Evolutionary conservation across 352 stramenopile genomes (phyloP).

Genomic region (Hyphochytrium catenoides): DNA sequence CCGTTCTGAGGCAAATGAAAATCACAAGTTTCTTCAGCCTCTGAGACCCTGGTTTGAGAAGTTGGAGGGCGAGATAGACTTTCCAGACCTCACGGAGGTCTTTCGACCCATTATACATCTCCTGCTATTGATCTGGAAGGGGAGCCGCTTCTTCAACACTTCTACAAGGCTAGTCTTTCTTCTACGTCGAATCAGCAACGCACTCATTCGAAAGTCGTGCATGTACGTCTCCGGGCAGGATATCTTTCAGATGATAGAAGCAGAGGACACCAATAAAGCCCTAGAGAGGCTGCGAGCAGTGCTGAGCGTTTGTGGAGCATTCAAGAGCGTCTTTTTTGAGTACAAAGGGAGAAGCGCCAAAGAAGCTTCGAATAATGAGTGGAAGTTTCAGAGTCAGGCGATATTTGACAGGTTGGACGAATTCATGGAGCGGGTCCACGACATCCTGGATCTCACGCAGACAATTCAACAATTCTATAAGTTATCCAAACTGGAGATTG

Average conservation of each 20-base stretch:
- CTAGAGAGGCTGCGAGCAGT: constrained; percentile 37
- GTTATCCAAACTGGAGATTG: constrained; percentile 60
- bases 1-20: constrained; percentile 58
- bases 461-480: constrained; percentile 71
- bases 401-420: constrained; percentile 65
- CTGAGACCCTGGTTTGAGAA: constrained; percentile 16
- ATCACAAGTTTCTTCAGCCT: constrained; percentile 52
- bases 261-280: constrained; percentile 33
- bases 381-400: constrained; percentile 71
- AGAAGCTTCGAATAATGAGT: constrained; percentile 57
- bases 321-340: constrained; percentile 75
- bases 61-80: constrained; percentile 9
- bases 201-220: constrained; percentile 38
- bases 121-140: constrained; percentile 70
- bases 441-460: constrained; percentile 61
- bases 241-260: constrained; percentile 53
- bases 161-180: constrained; percentile 57
- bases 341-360: constrained; percentile 61
- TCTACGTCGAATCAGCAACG: constrained; percentile 63
- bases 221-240: constrained; percentile 34
- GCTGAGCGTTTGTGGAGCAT: constrained; percentile 53
- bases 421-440: constrained; percentile 72
- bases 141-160: constrained; percentile 68
- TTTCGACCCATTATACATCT: constrained; percentile 65
- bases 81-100: constrained; percentile 27